Base-by-base conservation (phyloP, 1,139 yeast genomes). In the Hemisphaericaspora lyxosophila region DNA sequence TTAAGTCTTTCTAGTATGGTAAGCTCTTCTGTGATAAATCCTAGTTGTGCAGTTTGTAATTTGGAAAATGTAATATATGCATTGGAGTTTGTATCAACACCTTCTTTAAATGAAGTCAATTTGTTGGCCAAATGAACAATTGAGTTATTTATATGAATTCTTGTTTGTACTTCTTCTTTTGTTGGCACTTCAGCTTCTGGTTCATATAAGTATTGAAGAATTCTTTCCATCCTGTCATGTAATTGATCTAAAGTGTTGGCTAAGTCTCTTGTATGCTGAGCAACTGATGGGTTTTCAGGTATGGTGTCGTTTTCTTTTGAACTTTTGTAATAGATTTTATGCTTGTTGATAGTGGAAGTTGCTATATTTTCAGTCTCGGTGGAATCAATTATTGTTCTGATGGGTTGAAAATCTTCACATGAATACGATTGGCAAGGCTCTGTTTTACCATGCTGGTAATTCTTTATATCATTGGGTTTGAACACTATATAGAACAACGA, bases 21-120 rank as follows among this genome's bases (percentile, higher is more conserved):
- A 27, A 61, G 42, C 39, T 66, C 65, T 18, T 60, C 54, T 1
- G 70, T 59, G 11, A 67, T 44, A 24, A 66, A 46, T 16, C 66
- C 49, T 35, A 67, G 47, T 25, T 62, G 65, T 7, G 58, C 48
- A 1, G 62, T 38, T 30, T 56, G 52, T 20, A 63, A 42, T 26
- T 52, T 49, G 8, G 39, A 20, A 14, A 34, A 25, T n/a, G 31
- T 24, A 7, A 27, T 16, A 5, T 24, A 31, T 17, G 47, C 32
- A n/a, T 43, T 40, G 18, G 39, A 32, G 8, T 32, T 39, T 2
- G 33, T 18, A 1, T 34, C 29, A 7, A 26, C 35, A 13, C 32
- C 19, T 22, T 27, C 12, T 31, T 48, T 46, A 17, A 58, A 44
- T 5, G 48, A 40, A 4, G 32, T 35, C 4, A 63, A 40, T 34